Evolutionary conservation across 2,329 filamentous ascomycete genomes (phyloP), one percentile per base, ranked within the genome.

Genomic region (Botryotinia narcissicola): DNA sequence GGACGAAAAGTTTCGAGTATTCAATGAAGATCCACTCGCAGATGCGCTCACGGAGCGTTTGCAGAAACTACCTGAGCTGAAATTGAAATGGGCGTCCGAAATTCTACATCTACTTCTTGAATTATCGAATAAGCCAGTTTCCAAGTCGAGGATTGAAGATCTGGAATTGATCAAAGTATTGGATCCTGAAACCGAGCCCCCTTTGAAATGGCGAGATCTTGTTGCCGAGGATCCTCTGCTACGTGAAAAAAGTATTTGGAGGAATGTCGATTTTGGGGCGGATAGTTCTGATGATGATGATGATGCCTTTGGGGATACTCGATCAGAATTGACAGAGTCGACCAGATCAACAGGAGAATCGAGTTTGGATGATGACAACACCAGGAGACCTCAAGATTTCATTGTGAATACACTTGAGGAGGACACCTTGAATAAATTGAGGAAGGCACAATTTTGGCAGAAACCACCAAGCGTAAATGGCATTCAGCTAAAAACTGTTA

Each of bases 1-100:
- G 4, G 91, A 95, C 77, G 96, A 98, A 83, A 94, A 95, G 78
- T 96, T 98, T 78, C 88, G 90, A 46, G 87, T 98, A 71, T 87
- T 93, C 66, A 91, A 92, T 79, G 90, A 93, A 75, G 95, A 98
- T 78, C 89, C 89, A 57, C 84, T 98, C 40, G 93, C 94, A 20
- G 90, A 95, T 80, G 90, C 90, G 9, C 83, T 94, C 51, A 83
- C 85, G 57, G 79, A 81, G 61, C 86, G 92, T 51, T 81, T 94
- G 22, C 83, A 87, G 57, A 87, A 90, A 74, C 82, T 97, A 32
- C 83, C 86, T 18, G 79, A 83, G 73, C 79, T 74, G 69, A 84
- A 83, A 51, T 86, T 86, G 61, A 90, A 90, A 82, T 95, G 89
- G 87, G 89, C 90, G 9, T 94, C 95, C 0, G 96, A 98, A 78